Evolutionary conservation across 805 yeast species (phyloP).

Genomic region (Schwanniomyces pseudopolymorphus): DNA sequence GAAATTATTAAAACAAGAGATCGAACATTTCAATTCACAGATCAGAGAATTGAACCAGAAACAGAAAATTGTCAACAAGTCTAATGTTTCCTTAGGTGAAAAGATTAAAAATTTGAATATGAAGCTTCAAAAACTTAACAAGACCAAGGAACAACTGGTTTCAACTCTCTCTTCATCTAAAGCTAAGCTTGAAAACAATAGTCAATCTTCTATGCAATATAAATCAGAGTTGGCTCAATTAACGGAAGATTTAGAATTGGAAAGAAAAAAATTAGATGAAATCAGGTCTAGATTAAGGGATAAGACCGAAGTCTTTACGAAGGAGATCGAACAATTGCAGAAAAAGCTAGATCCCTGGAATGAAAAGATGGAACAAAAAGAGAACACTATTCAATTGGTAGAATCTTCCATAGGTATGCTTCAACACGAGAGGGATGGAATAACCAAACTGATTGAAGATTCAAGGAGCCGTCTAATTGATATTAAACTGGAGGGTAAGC

Average conservation of each 20-base stretch:
- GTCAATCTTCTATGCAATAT: constrained; percentile 43
- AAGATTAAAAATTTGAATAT: constrained; percentile 62
- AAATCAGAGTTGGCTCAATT: constrained; percentile 47
- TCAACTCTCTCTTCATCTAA: constrained; percentile 45
- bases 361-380: constrained; percentile 59
- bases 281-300: constrained; percentile 67
- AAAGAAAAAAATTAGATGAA: constrained; percentile 56
- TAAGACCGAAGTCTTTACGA: constrained; percentile 69
- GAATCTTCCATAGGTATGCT: constrained; percentile 64
- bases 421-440: constrained; percentile 42
- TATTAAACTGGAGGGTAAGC: constrained; percentile 48
- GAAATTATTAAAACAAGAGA: constrained; percentile 17
- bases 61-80: constrained; percentile 39
- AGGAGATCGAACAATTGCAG: constrained; percentile 63
- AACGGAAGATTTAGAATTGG: constrained; percentile 45
- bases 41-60: constrained; percentile 21
- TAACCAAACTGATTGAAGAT: constrained; percentile 44
- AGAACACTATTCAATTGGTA: constrained; percentile 63
- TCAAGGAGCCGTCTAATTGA: constrained; percentile 44
- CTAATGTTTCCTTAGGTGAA: constrained; percentile 72
- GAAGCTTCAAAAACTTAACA: constrained; percentile 59
- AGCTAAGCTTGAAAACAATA: constrained; percentile 45
- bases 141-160: constrained; percentile 49
- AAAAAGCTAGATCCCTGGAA: constrained; percentile 81
- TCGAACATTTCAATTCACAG: constrained; percentile 16